Base-by-base conservation (phyloP, 306 rosid genomes). In the Clitoria ternatea region DNA sequence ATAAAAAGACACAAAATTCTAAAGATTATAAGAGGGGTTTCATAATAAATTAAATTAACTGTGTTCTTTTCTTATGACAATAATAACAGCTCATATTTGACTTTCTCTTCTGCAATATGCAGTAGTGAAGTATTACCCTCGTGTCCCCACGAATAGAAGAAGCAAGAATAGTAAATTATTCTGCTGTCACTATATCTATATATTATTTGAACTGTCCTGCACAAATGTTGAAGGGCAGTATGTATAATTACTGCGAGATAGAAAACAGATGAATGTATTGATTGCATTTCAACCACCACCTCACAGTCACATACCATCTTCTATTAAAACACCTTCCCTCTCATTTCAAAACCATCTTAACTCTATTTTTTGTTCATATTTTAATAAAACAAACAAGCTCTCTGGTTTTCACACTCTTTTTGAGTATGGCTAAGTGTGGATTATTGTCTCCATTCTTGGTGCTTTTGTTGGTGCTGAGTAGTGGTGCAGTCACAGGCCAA, bases 251-350 rank as follows among this genome's bases (percentile, higher is more conserved):
- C 78, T 83, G 69, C 85, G 14, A 67, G 36, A 83, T 74, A 37
- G 77, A 72, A 3, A 82, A 78, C 89, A 54, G 90, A 48, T 86
- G 92, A 82, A 81, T 40, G 17, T 61, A 85, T 85, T 91, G 17
- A 91, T 83, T 84, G 76, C 84, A 24, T 60, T 69, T 72, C 93
- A 89, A 77, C 96, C 3, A 80, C 91, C 86, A 0, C 70, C n/a
- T n/a, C n/a, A n/a, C n/a, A n/a, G n/a, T n/a, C 42, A 48, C 2
- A n/a, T 57, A 18, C 74, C 45, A 7, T 40, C 17, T 19, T 59
- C 56, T 27, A 70, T 79, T 81, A 75, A 78, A 60, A 13, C 23
- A 24, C 33, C 56, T 14, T 35, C 32, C 32, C 71, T 40, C 64
- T 62, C 42, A 6, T 52, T 78, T 30, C 75, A 36, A 37, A 43